These are phyloP conservation scores for Acacia crassicarpa DNA, from an alignment of 306 rosid species.

Conservation along the genomic window DNA sequence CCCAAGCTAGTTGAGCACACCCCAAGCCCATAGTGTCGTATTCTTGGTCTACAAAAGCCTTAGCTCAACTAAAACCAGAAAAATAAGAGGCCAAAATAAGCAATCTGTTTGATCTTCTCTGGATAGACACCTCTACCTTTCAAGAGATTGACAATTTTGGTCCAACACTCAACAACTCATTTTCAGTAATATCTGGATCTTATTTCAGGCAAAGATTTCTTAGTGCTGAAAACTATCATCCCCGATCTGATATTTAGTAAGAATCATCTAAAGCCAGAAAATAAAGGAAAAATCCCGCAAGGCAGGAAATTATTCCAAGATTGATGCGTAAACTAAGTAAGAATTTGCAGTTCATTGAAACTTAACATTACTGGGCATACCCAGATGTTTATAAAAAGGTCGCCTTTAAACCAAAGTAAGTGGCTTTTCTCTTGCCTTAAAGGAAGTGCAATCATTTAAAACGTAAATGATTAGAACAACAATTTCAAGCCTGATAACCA, in stretches of 20 bases:
- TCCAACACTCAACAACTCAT: neutral
- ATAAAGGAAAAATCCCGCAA: slow-evolving; percentile 16
- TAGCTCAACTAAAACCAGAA: neutral
- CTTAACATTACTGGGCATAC: neutral
- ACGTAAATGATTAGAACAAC: neutral
- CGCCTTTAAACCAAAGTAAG: neutral
- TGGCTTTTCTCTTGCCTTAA: neutral
- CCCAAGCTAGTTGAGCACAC: neutral
- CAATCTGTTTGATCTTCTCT: neutral
- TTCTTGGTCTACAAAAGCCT: neutral
- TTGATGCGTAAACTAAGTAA: slow-evolving; percentile 1
- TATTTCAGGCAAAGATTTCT: neutral
- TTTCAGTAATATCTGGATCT: neutral
- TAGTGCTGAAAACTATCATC: neutral
- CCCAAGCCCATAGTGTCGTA: neutral
- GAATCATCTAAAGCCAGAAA: neutral
- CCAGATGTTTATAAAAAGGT: neutral
- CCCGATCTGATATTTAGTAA: neutral
- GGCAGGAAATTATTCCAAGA: neutral
- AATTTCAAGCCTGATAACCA: neutral
- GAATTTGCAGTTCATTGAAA: neutral
- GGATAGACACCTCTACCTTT: neutral
- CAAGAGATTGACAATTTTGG: neutral
- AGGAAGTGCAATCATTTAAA: neutral
- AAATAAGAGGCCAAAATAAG: neutral